These are phyloP conservation scores for Aspergillus awamori DNA, from an alignment of 2,329 filamentous ascomycete genomes.

Conservation along the genomic window DNA sequence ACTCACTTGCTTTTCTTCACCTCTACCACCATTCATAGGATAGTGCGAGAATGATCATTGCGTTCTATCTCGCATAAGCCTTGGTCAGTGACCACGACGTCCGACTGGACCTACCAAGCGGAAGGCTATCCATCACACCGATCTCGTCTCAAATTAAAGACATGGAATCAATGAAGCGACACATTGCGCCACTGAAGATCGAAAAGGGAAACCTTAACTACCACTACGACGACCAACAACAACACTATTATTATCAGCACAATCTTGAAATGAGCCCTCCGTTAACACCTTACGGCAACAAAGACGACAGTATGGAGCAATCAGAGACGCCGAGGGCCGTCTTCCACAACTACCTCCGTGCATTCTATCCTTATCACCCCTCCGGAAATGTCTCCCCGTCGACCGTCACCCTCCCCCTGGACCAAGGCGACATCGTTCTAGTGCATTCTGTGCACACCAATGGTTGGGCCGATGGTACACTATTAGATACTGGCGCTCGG, in stretches of 20 bases:
- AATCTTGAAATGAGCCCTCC: constrained; percentile 72
- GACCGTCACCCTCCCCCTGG: constrained; percentile 84
- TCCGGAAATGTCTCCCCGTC: constrained; percentile 75
- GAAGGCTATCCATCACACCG: background rate
- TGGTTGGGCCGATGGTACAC: constrained; percentile 95
- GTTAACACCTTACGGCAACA: constrained; percentile 66
- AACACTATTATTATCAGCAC: constrained; percentile 30
- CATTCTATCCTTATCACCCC: constrained; percentile 90
- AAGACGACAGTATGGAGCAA: constrained; percentile 57
- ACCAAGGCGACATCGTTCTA: constrained; percentile 87
- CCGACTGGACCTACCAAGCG: constrained; percentile 11
- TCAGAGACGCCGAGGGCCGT: constrained; percentile 59
- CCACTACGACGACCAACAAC: constrained; percentile 26
- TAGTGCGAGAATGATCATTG: constrained; percentile 34
- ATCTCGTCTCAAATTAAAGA: constrained; percentile 19
- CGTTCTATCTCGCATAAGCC: constrained; percentile 30
- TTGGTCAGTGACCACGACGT: constrained; percentile 36
- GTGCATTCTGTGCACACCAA: constrained; percentile 98
- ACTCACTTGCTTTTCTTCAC: no score
- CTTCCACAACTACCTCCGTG: constrained; percentile 93
- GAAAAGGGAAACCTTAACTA: constrained; percentile 38
- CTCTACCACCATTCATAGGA: background rate
- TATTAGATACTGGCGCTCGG: constrained; percentile 79
- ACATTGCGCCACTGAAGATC: constrained; percentile 44
- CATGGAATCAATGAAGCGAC: constrained; percentile 40